These are phyloP conservation scores for Dendryphion nanum DNA, from an alignment of 2,329 filamentous ascomycete species.

Conservation along the genomic window DNA sequence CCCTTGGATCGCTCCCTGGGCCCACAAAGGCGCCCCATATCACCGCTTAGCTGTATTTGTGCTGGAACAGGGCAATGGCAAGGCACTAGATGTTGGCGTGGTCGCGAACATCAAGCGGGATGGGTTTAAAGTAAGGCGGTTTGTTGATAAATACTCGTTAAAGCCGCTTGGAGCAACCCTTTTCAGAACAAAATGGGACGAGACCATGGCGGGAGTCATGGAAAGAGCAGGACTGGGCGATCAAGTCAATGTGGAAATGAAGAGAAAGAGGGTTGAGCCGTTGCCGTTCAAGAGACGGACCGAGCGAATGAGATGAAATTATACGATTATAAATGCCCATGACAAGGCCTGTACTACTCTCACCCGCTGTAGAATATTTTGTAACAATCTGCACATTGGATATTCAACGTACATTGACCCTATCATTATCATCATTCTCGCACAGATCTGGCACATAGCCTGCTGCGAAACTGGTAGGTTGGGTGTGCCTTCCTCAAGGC, in stretches of 20 bases:
- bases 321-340: too few species aligned
- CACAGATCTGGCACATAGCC: too few species aligned
- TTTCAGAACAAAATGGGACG: constrained; percentile 89
- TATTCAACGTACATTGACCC: too few species aligned
- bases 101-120: constrained; percentile 73
- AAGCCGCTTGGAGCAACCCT: constrained; percentile 78
- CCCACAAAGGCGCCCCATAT: constrained; percentile 87
- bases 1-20: constrained; percentile 82
- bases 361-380: too few species aligned
- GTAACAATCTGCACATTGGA: too few species aligned
- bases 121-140: constrained; percentile 71
- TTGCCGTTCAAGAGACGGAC: constrained; percentile 63
- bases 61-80: constrained; percentile 70
- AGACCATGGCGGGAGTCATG: constrained; percentile 86
- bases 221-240: constrained; percentile 70
- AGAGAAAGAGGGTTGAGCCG: constrained; percentile 71
- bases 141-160: constrained; percentile 68
- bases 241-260: constrained; percentile 75
- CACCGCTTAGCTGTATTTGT: constrained; percentile 84
- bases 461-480: too few species aligned
- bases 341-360: too few species aligned
- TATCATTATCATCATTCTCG: too few species aligned
- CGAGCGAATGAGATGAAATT: constrained; percentile 44
- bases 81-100: constrained; percentile 47
- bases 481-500: too few species aligned